phyloP scores from a whole-genome alignment of 257 asterid species.

The Solanum tarijense region DNA sequence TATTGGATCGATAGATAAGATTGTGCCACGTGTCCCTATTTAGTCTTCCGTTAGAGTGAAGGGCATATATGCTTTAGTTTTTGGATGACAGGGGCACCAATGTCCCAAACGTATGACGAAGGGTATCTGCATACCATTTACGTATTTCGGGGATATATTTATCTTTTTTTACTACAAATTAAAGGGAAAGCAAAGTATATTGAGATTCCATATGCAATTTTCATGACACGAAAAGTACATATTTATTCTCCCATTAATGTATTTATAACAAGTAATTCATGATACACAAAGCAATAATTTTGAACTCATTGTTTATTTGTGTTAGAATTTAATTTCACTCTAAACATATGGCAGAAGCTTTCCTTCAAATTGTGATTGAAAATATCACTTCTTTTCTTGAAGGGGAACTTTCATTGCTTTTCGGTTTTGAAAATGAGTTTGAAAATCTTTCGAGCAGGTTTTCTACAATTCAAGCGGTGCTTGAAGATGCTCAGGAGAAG shows the following conservation, averaged over 20 bases:
- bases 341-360: background rate
- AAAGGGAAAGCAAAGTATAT: background rate
- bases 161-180: too few species aligned
- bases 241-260: background rate
- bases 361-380: background rate
- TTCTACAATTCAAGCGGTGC: background rate
- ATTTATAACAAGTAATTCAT: background rate
- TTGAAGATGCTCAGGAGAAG: background rate
- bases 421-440: background rate
- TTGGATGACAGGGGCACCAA: rapidly evolving
- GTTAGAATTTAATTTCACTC: background rate
- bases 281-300: background rate
- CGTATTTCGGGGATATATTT: too few species aligned
- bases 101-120: too few species aligned
- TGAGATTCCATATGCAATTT: background rate
- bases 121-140: too few species aligned
- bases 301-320: background rate
- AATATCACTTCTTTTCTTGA: background rate
- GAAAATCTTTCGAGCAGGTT: background rate
- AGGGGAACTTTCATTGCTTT: background rate
- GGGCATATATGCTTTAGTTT: too few species aligned
- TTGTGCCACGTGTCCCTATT: too few species aligned
- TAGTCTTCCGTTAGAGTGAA: too few species aligned
- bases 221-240: background rate
- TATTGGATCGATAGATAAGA: too few species aligned